These are phyloP conservation scores for Fusarium sp. DNA, from an alignment of 2,329 filamentous ascomycete species.

Conservation along the genomic window DNA sequence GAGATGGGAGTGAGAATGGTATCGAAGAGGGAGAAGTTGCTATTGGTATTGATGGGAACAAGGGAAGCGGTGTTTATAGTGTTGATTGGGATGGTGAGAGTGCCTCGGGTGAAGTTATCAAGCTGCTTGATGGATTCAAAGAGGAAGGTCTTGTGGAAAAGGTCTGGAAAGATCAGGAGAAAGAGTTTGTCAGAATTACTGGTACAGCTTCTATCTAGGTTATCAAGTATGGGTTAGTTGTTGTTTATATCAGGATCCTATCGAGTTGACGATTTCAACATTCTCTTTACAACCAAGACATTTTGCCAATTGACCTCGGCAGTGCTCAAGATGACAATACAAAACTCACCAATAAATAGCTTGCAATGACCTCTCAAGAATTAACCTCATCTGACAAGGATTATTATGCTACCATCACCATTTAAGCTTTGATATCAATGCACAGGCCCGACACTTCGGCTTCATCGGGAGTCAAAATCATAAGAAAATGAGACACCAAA, in stretches of 20 bases:
- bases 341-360: neutral
- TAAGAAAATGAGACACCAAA: neutral
- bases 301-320: neutral
- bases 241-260: neutral
- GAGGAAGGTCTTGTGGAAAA: conserved; percentile 30
- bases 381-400: neutral
- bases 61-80: conserved; percentile 38
- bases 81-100: conserved; percentile 37
- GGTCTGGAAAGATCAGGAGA: conserved; percentile 36
- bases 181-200: conserved; percentile 35
- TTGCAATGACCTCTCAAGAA: neutral
- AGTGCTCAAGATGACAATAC: neutral
- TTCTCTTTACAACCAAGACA: neutral
- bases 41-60: conserved; percentile 27
- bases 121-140: conserved; percentile 23
- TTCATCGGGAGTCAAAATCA: conserved; percentile 6
- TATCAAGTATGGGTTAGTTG: accelerated
- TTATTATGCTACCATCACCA: neutral
- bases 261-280: neutral
- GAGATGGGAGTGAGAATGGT: neutral
- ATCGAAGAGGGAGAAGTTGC: conserved; percentile 3
- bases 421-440: neutral
- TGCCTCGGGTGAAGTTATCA: conserved; percentile 16
- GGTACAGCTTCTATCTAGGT: neutral
- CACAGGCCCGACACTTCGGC: neutral